A percentile compares a stretch with the other conserved stretches of the same genome.
phyloP scores from a whole-genome alignment of 306 rosid species.

The Trichosanthes cucumerina region DNA sequence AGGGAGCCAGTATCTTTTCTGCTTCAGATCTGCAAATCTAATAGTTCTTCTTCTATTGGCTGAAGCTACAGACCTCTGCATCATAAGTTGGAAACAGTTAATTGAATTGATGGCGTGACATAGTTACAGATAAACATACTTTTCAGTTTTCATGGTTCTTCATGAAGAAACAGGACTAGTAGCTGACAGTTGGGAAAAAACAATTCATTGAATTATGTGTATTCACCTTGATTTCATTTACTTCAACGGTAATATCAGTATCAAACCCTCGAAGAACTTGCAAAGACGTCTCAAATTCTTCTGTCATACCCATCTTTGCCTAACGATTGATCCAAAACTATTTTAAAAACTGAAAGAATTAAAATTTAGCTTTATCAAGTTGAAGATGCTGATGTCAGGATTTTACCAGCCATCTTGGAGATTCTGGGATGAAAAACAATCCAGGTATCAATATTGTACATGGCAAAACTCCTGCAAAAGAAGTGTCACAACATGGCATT shows the following conservation, averaged over 20 bases:
- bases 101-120: background rate
- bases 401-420: conserved; percentile 96
- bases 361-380: background rate
- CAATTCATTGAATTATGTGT: background rate
- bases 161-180: background rate
- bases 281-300: conserved; percentile 79
- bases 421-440: conserved; percentile 89
- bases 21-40: conserved; percentile 65
- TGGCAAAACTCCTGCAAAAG: conserved; percentile 64
- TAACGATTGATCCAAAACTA: conserved; percentile 16
- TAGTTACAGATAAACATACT: background rate
- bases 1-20: conserved; percentile 87
- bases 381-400: conserved; percentile 7
- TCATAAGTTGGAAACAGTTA: background rate
- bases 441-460: conserved; percentile 87
- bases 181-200: background rate
- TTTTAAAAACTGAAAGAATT: conserved; percentile 10
- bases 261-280: conserved; percentile 96
- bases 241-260: conserved; percentile 74
- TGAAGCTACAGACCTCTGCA: conserved; percentile 72
- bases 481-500: background rate
- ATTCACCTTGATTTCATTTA: conserved; percentile 64
- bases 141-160: background rate
- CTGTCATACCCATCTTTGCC: conserved; percentile 98
- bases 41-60: conserved; percentile 50